These are phyloP conservation scores for Neonectria hederae DNA, from an alignment of 2,329 filamentous ascomycete species.

Conservation along the genomic window DNA sequence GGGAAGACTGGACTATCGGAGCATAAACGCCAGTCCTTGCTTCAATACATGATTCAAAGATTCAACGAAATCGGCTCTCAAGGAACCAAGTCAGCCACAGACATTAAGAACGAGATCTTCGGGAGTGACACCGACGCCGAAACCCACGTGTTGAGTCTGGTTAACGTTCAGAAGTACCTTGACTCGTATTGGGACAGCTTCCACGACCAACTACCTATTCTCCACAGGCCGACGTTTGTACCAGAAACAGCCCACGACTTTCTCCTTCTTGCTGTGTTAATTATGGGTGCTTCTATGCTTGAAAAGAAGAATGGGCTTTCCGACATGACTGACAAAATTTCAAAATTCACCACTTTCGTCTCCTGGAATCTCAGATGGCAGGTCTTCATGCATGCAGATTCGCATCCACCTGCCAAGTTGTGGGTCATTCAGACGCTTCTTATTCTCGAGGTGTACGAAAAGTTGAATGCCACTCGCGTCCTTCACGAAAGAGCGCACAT, in stretches of 20 bases:
- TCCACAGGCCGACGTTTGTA: conserved; percentile 41
- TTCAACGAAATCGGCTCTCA: conserved; percentile 43
- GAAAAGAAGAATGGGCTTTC: conserved; percentile 33
- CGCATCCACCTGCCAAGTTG: conserved; percentile 41
- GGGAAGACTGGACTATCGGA: conserved; percentile 40
- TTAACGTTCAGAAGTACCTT: conserved; percentile 41
- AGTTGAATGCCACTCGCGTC: conserved; percentile 41
- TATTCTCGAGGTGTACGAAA: conserved; percentile 42
- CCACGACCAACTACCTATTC: conserved; percentile 41
- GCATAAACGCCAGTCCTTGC: conserved; percentile 40
- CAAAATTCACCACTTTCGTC: conserved; percentile 43
- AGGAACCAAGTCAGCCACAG: conserved; percentile 40
- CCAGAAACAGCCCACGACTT: conserved; percentile 43
- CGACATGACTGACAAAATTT: conserved; percentile 38
- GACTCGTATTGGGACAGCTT: conserved; percentile 43
- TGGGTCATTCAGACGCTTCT: conserved; percentile 43
- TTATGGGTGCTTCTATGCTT: conserved; percentile 43
- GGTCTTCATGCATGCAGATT: conserved; percentile 44
- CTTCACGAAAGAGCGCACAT: conserved; percentile 44
- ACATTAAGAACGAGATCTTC: conserved; percentile 43
- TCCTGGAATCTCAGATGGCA: conserved; percentile 44
- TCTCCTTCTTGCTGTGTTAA: conserved; percentile 39
- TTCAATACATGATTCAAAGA: conserved; percentile 43
- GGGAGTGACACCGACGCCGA: conserved; percentile 41
- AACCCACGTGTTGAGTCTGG: conserved; percentile 37